A percentile compares a stretch with the other conserved stretches of the same genome.
Conservation (phyloP, 176 grass and related monocot species). For the Miscanthus lutarioriparius region DNA sequence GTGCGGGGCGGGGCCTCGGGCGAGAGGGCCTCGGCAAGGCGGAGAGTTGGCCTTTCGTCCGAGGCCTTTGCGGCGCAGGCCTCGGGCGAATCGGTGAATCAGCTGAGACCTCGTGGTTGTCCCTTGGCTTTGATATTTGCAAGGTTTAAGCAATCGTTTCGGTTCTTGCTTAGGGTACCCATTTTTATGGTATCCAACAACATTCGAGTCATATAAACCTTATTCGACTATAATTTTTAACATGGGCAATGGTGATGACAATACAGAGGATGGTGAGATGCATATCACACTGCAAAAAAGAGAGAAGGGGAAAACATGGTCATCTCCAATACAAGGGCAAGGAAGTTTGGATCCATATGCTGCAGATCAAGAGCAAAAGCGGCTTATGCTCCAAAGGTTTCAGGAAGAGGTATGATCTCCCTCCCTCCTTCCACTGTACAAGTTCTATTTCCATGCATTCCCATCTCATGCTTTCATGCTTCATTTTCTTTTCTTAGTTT, state of each 20-base stretch:
- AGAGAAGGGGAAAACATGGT: constrained; percentile 86
- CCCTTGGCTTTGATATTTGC: too few species aligned
- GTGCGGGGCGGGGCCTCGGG: too few species aligned
- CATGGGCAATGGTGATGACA: constrained; percentile 1
- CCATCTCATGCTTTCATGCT: background rate
- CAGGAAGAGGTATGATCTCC: constrained; percentile 87
- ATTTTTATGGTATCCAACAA: too few species aligned
- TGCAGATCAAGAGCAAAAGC: constrained; percentile 89
- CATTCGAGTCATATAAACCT: background rate
- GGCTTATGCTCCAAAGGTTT: constrained; percentile 98
- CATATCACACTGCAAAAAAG: constrained; percentile 97
- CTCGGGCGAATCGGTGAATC: too few species aligned
- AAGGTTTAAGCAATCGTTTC: too few species aligned
- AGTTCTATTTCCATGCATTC: background rate
- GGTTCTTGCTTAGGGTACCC: too few species aligned
- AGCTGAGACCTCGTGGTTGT: too few species aligned
- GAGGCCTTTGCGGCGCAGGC: too few species aligned
- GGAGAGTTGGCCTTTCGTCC: too few species aligned
- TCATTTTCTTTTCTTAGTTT: background rate
- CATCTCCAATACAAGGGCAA: constrained; percentile 93
- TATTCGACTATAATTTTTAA: background rate
- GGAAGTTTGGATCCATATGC: constrained; percentile 75
- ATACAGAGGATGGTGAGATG: constrained; percentile 83
- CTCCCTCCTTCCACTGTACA: constrained; percentile 1
- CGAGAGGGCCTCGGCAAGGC: too few species aligned